phyloP scores from a whole-genome alignment of 202 grass and related monocot genomes.

The Cymbopogon flexuosus region DNA sequence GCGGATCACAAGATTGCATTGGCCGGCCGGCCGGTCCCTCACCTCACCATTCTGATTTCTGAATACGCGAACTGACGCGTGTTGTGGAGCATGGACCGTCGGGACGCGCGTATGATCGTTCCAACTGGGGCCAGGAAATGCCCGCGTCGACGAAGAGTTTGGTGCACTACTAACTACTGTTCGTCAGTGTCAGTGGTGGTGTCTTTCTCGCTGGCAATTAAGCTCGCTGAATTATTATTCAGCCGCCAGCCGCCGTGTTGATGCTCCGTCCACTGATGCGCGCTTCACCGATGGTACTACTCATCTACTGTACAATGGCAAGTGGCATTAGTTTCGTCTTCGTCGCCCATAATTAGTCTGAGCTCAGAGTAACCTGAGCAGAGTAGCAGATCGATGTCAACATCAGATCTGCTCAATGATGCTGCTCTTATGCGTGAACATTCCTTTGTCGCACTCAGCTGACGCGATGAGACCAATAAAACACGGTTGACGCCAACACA shows the following conservation, averaged over 20 bases:
- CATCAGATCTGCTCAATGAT: not conserved
- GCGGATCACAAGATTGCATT: not conserved
- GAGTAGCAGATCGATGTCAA: conserved; percentile 9
- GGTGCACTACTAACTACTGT: too few species aligned
- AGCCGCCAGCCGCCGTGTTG: too few species aligned
- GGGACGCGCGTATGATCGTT: not conserved
- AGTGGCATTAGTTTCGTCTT: not conserved
- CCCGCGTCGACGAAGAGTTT: too few species aligned
- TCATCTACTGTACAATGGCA: too few species aligned
- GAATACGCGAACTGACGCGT: not conserved
- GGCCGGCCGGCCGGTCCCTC: too few species aligned
- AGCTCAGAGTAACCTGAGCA: conserved; percentile 26
- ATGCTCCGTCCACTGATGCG: too few species aligned
- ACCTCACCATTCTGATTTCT: not conserved
- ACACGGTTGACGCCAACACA: not conserved
- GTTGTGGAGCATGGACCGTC: not conserved
- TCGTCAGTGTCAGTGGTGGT: too few species aligned
- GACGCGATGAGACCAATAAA: not conserved
- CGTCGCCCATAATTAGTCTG: not conserved
- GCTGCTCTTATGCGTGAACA: not conserved
- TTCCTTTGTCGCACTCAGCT: not conserved
- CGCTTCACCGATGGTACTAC: too few species aligned
- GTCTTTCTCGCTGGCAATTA: too few species aligned
- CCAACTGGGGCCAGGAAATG: not conserved
- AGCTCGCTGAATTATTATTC: too few species aligned